Base-by-base conservation (phyloP, 495 filamentous ascomycete genomes). In the Penicillium cinerascens region DNA sequence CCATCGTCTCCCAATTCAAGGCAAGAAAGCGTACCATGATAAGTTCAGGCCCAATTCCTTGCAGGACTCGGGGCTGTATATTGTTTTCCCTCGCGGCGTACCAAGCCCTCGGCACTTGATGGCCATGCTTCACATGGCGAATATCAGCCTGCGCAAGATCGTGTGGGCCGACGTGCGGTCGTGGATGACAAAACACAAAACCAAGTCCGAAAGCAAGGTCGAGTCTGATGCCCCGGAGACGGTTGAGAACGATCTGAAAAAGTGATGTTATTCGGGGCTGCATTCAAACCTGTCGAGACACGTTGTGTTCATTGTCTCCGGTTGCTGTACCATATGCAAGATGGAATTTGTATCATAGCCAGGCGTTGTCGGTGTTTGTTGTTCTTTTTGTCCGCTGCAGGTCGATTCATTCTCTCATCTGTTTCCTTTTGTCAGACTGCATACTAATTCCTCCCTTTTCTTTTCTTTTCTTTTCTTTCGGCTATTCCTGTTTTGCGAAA, bases 21-120 rank as follows among this genome's bases (percentile, higher is more conserved):
- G 74, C 0, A 77, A 77, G 62, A 74, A 70, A 54, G 71, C 66
- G 0, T 74, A 74, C 39, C 61, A 73, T 51, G 72, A 75, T 43
- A 75, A 75, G 44, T 74, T 71, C 27, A 60, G 60, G 1, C 71
- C 74, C 0, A 71, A 76, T 49, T 36, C 53, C 6, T 38, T 21
- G 1, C 64, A 68, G 39, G 69, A 71, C n/a, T 62, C 60, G 1
- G 63, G 54, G 0, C 52, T 75, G 2, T 71, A 65, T 49, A 33
- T 75, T 38, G 57, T 72, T 11, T 75, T 77, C 29, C 71, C 72
- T 1, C 43, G 57, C 0, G 67, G 68, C 0, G 16, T 72, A 9
- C 68, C 65, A 1, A 52, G 66, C 2, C 61, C 64, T 0, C 46
- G 67, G 21, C 56, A 71, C 21, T 52, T 75, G 50, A 42, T 71